phyloP scores from a whole-genome alignment of 2,329 filamentous ascomycete species.

The Epichloe glyceriae region DNA sequence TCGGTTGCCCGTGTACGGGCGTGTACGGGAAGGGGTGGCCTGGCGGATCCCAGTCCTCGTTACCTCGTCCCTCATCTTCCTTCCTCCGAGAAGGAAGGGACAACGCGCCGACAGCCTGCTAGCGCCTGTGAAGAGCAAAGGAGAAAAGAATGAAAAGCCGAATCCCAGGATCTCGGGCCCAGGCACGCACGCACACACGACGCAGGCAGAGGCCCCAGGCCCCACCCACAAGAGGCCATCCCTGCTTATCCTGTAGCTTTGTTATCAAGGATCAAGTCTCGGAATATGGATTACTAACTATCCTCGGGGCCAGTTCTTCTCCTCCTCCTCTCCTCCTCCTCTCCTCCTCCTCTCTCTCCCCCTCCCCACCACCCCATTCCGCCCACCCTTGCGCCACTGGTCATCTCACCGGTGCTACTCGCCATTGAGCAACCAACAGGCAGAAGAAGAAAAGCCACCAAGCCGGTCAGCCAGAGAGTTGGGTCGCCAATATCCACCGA shows the following conservation, averaged over 20 bases:
- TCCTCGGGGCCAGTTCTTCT: neutral
- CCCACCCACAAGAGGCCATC: slow-evolving; percentile 3
- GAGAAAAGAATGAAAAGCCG: neutral
- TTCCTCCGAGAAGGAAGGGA: too few relatives aligned
- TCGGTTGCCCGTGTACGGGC: slow-evolving; percentile 9
- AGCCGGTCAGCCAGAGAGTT: slow-evolving; percentile 2
- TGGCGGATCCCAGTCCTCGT: neutral
- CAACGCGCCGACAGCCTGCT: neutral
- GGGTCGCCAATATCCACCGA: slow-evolving; percentile 2
- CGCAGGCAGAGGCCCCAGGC: neutral
- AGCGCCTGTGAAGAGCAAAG: neutral
- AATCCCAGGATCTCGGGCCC: slow-evolving; percentile 5
- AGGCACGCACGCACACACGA: neutral
- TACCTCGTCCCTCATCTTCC: neutral
- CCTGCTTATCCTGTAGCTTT: neutral
- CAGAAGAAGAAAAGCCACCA: slow-evolving; percentile 1
- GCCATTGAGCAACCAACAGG: neutral
- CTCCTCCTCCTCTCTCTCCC: neutral
- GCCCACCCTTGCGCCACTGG: neutral
- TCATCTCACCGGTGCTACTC: neutral
- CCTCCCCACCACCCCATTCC: neutral
- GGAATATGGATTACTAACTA: neutral
- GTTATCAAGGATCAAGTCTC: neutral
- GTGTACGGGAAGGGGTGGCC: neutral
- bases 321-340: neutral